Evolutionary conservation across 2,329 filamentous ascomycete species (phyloP), one percentile per base, ranked within the genome.

Genomic region (Chrysosporium queenslandicum): DNA sequence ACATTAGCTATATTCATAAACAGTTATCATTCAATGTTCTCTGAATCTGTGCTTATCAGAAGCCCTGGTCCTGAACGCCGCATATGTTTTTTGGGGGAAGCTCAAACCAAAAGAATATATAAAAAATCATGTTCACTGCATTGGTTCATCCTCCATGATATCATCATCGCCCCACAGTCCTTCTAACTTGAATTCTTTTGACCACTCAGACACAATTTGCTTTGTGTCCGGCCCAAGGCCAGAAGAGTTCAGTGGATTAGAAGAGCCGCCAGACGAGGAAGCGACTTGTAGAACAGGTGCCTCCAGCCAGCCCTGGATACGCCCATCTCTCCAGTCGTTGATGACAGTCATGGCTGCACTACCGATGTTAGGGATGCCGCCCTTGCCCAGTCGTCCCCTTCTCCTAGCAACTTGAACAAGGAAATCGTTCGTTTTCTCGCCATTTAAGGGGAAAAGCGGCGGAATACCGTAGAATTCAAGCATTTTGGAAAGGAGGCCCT

Each of bases 261-360:
- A 20, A 2, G 48, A 12, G 5, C 9, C 14, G 16, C 63, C 66
- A 40, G 64, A 42, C 3, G 62, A 46, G 39, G 56, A 60, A 43
- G 66, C 64, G 42, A 85, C 77, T 16, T 79, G 72, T 55, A 87
- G 70, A 32, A 78, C 76, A 6, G 90, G 89, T 2, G 88, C 79
- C 61, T 89, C 85, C 45, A 83, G 80, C 90, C 90, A 95, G 53
- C 90, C 90, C 70, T 94, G 88, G 61, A 98, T 94, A 49, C 92
- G 81, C 23, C 90, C 91, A 66, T 97, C 91, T 60, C 92, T 81
- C 87, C 92, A 94, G 73, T 98, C 92, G n/a, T 83, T 92, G 53
- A 98, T 82, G 52, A 98, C 90, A 0, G 87, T 85, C 78, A 92
- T 91, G 57, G 91, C 92, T 6, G 92, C 91, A 50, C 86, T 83